Conservation (phyloP, 805 yeast genomes). For the Pichia scutulata region DNA sequence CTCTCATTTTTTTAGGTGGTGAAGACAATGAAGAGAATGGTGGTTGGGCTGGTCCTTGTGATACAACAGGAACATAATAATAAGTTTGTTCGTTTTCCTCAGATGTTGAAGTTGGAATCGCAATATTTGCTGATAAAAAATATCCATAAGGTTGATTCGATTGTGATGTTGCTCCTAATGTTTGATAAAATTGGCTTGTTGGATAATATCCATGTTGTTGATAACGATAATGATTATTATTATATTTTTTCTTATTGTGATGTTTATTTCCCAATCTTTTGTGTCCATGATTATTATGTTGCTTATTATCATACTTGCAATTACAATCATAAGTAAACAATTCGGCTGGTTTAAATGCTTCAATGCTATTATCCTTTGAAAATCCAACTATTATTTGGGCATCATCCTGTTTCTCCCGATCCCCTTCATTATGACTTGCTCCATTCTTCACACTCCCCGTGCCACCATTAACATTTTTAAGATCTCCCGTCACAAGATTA, state of each 20-base stretch:
- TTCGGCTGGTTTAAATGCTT: background rate
- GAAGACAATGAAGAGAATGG: background rate
- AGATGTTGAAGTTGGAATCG: background rate
- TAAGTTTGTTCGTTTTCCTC: background rate
- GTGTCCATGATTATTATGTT: background rate
- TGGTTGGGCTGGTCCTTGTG: conserved; percentile 7
- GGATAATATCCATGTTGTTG: conserved; percentile 1
- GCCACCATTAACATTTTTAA: conserved; percentile 17
- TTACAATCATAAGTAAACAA: background rate
- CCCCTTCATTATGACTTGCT: background rate
- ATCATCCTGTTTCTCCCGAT: background rate
- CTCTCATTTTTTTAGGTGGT: background rate
- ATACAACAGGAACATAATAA: conserved; percentile 9
- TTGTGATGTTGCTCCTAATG: background rate
- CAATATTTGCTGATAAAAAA: background rate
- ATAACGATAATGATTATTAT: background rate
- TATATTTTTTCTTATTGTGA: background rate
- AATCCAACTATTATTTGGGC: background rate
- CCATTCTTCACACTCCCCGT: background rate
- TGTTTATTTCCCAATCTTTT: background rate
- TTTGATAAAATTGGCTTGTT: background rate
- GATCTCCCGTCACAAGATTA: conserved; percentile 32
- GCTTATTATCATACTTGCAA: background rate
- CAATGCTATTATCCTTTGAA: background rate
- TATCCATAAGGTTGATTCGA: background rate